Percentiles rank a stretch among this genome's conserved stretches.
phyloP scores from a whole-genome alignment of 2,329 filamentous ascomycete species.

The Biscogniauxia mediterranea region DNA sequence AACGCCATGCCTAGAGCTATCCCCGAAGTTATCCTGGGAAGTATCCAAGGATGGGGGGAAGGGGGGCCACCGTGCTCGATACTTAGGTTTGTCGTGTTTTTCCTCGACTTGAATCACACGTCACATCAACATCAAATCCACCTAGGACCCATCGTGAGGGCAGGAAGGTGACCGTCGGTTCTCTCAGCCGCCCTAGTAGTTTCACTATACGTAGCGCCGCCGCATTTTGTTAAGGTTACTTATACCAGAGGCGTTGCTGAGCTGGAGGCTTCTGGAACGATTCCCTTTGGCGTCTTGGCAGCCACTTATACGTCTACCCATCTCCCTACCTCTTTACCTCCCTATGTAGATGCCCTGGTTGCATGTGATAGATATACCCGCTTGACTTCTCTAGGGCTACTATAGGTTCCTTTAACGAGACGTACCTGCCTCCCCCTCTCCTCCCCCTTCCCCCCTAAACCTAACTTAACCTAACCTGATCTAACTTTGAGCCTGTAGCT shows the following conservation, averaged over 20 bases:
- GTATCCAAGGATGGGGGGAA: no score
- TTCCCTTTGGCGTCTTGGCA: conserved; percentile 19
- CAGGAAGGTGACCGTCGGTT: neutral
- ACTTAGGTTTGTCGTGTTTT: neutral
- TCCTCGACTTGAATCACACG: neutral
- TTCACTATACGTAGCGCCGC: conserved; percentile 9
- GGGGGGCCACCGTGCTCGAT: no score
- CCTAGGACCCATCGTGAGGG: neutral
- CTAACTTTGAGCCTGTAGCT: no score
- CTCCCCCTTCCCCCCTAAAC: no score
- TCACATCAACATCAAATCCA: neutral
- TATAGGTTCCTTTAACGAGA: no score
- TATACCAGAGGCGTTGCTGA: conserved; percentile 15
- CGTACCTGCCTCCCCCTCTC: no score
- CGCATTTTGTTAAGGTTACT: conserved; percentile 14
- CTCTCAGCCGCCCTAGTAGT: conserved; percentile 4
- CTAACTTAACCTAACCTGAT: no score
- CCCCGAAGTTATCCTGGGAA: no score
- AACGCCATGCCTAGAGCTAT: neutral
- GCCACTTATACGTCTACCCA: conserved; percentile 10
- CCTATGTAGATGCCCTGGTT: no score
- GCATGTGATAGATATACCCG: no score
- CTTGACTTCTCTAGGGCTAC: no score
- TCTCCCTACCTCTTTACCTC: neutral
- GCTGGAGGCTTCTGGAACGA: conserved; percentile 21